Evolutionary conservation across 345 rosid species (phyloP), one percentile per base, ranked within the genome.

Genomic region (Raphanus raphanistrum): DNA sequence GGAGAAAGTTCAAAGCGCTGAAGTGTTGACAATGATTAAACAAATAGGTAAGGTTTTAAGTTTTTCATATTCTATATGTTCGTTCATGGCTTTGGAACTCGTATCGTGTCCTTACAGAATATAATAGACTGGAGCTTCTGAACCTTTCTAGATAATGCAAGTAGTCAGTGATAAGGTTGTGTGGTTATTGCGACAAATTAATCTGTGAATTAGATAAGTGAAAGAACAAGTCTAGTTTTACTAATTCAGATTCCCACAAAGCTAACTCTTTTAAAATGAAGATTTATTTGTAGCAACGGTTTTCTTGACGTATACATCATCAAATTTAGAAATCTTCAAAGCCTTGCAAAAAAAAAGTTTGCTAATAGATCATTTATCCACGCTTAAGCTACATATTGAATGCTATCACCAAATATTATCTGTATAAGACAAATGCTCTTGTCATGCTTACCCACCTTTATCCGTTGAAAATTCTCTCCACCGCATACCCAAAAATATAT

Each of bases 391-490:
- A 76, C 74, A 25, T 50, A 63, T 28, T 26, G 66, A 63, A 15
- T 70, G 76, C 60, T 55, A 17, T n/a, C 33, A 70, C 38, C 71
- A 50, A 8, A 33, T 16, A 33, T 8, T 4, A 17, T 32, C 33
- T 63, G 8, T 6, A 4, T 3, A 8, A 16, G 74, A 79, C 73
- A 62, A 68, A 73, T 67, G 74, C 64, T 72, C 36, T 73, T 79
- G 82, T 67, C 77, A 79, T 79, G 82, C 73, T 72, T 73, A 9
- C 78, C 48, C 78, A 79, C 82, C 75, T 73, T 79, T 79, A 73
- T 73, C 78, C 5, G 33, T 72, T 68, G 74, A 79, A 67, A 60
- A 35, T 35, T 50, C 74, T 32, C 57, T 73, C 78, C 78, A 67
- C 78, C 82, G 78, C 78, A 52, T 52, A 72, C 31, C 63, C 55